Evolutionary conservation across 495 filamentous ascomycete species (phyloP).

Genomic region (Aspergillus asperescens): DNA sequence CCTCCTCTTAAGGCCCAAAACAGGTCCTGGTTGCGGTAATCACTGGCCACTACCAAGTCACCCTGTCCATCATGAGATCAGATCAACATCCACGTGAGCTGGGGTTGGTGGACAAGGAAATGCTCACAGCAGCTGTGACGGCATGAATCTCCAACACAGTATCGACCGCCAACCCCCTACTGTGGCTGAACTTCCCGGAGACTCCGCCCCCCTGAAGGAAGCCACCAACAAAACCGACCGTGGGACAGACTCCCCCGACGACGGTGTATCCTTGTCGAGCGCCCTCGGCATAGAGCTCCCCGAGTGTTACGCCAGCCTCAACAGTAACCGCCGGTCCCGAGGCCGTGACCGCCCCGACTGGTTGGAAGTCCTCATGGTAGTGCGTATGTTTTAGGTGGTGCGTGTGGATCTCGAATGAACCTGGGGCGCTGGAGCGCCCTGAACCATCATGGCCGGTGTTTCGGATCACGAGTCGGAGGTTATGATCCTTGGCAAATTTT

Average conservation of each 20-base stretch:
- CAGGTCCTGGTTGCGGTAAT: slow-evolving; percentile 45
- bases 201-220: slow-evolving; percentile 16
- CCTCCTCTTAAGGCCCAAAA: slow-evolving; percentile 45
- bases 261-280: background rate
- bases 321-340: slow-evolving; percentile 1
- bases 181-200: background rate
- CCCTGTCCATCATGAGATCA: no score
- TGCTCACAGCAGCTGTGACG: slow-evolving; percentile 41
- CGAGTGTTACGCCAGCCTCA: background rate
- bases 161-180: slow-evolving; percentile 14
- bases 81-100: no score
- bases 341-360: background rate
- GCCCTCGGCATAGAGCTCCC: slow-evolving; percentile 31
- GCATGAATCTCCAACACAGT: slow-evolving; percentile 25
- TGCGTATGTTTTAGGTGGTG: slow-evolving; percentile 34
- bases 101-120: background rate
- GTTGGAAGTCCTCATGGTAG: slow-evolving; percentile 21
- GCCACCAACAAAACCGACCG: slow-evolving; percentile 18
- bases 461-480: slow-evolving; percentile 47
- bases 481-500: slow-evolving; percentile 47
- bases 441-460: slow-evolving; percentile 61
- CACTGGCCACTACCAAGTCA: slow-evolving; percentile 40
- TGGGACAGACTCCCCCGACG: slow-evolving; percentile 12
- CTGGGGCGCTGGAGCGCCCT: slow-evolving; percentile 43
- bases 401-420: slow-evolving; percentile 49